phyloP scores from a whole-genome alignment of 768 basidiomycete genomes.

The Coprinellus micaceus region DNA sequence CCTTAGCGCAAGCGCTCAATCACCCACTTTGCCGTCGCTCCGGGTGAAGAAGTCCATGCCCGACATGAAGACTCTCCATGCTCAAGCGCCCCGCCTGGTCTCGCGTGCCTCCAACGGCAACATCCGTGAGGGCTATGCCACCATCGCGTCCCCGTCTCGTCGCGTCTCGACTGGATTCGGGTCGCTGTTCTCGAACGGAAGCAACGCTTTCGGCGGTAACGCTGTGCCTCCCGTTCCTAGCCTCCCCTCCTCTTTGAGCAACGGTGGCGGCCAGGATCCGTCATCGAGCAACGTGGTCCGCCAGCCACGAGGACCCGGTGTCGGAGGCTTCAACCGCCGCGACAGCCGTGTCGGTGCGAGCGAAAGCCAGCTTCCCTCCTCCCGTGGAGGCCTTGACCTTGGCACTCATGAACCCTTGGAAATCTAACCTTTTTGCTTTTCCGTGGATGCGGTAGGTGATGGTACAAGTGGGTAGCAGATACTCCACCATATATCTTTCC shows the following conservation, averaged over 20 bases:
- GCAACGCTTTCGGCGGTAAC: slow-evolving; percentile 40
- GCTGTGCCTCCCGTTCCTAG: slow-evolving; percentile 75
- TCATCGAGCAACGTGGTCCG: slow-evolving; percentile 58
- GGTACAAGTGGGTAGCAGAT: slow-evolving; percentile 35
- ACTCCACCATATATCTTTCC: neutral
- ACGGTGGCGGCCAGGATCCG: slow-evolving; percentile 42
- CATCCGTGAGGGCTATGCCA: slow-evolving; percentile 82
- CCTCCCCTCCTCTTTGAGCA: slow-evolving; percentile 57
- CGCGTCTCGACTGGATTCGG: slow-evolving; percentile 70
- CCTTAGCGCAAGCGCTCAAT: slow-evolving; percentile 49
- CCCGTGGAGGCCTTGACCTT: slow-evolving; percentile 70
- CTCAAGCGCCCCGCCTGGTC: slow-evolving; percentile 72
- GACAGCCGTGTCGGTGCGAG: slow-evolving; percentile 52
- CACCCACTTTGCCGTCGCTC: slow-evolving; percentile 50
- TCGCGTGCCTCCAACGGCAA: slow-evolving; percentile 86
- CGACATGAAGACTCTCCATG: slow-evolving; percentile 85
- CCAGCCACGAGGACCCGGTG: slow-evolving; percentile 82
- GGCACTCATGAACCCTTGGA: slow-evolving; percentile 85
- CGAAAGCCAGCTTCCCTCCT: slow-evolving; percentile 41
- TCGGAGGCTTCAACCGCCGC: slow-evolving; percentile 67
- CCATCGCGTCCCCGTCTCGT: slow-evolving; percentile 79
- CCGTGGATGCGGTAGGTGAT: slow-evolving; percentile 38
- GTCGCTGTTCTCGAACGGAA: slow-evolving; percentile 61
- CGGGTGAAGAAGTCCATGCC: slow-evolving; percentile 99
- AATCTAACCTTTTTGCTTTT: slow-evolving; percentile 46